Percentiles rank a stretch among this genome's conserved stretches.
phyloP scores from a whole-genome alignment of 2,329 filamentous ascomycete genomes.

The Botryotinia calthae region DNA sequence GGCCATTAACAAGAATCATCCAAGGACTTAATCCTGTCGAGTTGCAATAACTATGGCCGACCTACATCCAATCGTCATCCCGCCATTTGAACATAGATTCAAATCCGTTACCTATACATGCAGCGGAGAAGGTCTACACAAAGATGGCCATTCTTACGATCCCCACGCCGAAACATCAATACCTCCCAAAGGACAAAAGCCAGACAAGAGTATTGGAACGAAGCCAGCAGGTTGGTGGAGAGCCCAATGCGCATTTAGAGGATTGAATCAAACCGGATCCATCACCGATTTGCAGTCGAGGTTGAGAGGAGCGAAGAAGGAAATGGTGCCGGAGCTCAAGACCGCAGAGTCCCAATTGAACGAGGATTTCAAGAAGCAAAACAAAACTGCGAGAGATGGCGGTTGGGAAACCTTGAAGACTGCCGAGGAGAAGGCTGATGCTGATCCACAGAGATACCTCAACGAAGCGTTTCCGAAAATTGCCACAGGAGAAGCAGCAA shows the following conservation, averaged over 20 bases:
- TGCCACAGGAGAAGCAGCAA: constrained; percentile 24
- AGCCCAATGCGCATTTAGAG: constrained; percentile 28
- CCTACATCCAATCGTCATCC: constrained; percentile 26
- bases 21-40: neutral
- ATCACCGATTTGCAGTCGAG: constrained; percentile 25
- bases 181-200: constrained; percentile 25
- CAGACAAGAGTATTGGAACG: constrained; percentile 20
- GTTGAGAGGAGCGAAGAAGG: constrained; percentile 26
- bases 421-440: constrained; percentile 24
- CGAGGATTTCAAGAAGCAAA: constrained; percentile 24
- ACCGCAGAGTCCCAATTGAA: constrained; percentile 24
- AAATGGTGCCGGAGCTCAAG: constrained; percentile 25
- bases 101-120: constrained; percentile 28
- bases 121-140: constrained; percentile 25
- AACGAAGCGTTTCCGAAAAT: constrained; percentile 24
- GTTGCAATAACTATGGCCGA: constrained; percentile 21
- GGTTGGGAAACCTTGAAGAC: constrained; percentile 21
- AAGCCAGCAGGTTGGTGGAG: constrained; percentile 27
- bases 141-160: constrained; percentile 27
- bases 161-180: constrained; percentile 25
- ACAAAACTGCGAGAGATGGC: constrained; percentile 18
- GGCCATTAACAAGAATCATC: neutral
- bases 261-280: constrained; percentile 24
- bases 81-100: constrained; percentile 21
- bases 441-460: constrained; percentile 22